Percentiles rank a stretch among this genome's conserved stretches.
These are phyloP conservation scores for Aspergillus brasiliensis DNA, from an alignment of 2,329 filamentous ascomycete genomes.

Conservation along the genomic window DNA sequence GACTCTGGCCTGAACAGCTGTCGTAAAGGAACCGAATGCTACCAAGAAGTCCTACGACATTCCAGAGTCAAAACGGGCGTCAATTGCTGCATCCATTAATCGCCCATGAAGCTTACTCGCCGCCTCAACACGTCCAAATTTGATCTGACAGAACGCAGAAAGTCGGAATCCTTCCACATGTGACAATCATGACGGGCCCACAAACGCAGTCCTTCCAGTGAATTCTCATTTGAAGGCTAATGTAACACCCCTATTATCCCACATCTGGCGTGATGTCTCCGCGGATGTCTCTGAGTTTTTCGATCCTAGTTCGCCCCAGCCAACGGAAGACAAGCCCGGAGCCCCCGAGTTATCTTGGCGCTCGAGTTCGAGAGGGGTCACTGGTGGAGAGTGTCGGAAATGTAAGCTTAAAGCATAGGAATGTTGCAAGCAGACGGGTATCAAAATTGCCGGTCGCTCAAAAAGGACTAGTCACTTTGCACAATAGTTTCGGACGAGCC, in stretches of 20 bases:
- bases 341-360: neutral
- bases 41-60: too few species aligned
- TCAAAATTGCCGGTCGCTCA: neutral
- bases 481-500: neutral
- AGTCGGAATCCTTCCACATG: too few species aligned
- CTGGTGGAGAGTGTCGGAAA: neutral
- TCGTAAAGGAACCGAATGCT: neutral
- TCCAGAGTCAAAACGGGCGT: too few species aligned
- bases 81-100: too few species aligned
- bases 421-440: neutral
- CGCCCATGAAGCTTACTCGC: too few species aligned
- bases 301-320: neutral
- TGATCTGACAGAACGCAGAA: too few species aligned
- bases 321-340: neutral
- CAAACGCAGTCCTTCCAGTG: too few species aligned
- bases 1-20: neutral
- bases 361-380: neutral
- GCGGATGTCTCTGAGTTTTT: neutral
- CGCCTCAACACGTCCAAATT: too few species aligned
- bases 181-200: too few species aligned
- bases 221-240: too few species aligned
- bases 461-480: neutral
- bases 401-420: neutral
- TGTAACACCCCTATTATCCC: too few species aligned
- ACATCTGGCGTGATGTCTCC: neutral